A percentile compares a stretch with the other conserved stretches of the same genome.
Evolutionary conservation across 352 stramenopile species (phyloP).

Genomic region (Pythium phragmitis): DNA sequence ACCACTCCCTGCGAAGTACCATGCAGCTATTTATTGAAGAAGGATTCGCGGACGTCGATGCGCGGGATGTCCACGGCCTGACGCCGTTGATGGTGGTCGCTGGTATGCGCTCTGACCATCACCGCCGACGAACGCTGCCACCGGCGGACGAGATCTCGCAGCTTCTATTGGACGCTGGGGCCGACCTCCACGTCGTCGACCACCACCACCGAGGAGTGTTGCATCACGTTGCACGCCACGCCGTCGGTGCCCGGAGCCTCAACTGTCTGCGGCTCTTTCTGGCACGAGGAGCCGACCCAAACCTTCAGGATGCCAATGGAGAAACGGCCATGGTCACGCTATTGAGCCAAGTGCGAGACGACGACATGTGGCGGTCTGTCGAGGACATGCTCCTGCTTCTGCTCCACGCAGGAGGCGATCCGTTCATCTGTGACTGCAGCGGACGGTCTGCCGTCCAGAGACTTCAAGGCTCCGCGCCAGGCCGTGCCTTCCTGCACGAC

Average conservation of each 20-base stretch:
- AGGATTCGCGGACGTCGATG: background rate
- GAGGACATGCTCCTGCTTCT: background rate
- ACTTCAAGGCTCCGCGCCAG: background rate
- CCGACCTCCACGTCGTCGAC: constrained; percentile 4
- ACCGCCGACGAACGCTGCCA: background rate
- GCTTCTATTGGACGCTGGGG: background rate
- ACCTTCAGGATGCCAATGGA: background rate
- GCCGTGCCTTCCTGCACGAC: background rate
- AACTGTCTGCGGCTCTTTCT: background rate
- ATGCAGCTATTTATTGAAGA: background rate
- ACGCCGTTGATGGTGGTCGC: constrained; percentile 3
- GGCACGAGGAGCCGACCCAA: background rate
- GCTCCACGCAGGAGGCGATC: background rate
- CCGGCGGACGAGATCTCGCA: background rate
- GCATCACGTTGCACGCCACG: background rate
- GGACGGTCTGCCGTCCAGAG: background rate
- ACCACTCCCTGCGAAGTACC: background rate
- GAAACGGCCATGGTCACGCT: background rate
- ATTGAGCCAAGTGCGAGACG: background rate
- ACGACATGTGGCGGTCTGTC: background rate
- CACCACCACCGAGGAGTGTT: background rate
- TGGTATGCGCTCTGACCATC: background rate
- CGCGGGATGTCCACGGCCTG: background rate
- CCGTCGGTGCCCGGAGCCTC: background rate
- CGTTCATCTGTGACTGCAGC: background rate